A percentile compares a stretch with the other conserved stretches of the same genome.
Evolutionary conservation across 2,329 filamentous ascomycete genomes (phyloP).

Genomic region (Exophiala calicioides): DNA sequence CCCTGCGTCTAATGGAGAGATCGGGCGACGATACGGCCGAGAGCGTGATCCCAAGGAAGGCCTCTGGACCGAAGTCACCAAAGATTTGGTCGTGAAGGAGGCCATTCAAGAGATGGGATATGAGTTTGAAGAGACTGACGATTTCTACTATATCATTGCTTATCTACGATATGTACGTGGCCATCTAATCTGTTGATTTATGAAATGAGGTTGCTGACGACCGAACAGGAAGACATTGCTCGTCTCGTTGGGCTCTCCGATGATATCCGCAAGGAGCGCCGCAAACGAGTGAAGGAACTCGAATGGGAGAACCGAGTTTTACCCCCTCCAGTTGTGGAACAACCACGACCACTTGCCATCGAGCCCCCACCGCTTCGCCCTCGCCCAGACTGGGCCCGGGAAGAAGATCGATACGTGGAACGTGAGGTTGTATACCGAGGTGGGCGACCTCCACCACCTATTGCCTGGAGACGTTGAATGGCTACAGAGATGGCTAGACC

Average conservation of each 20-base stretch:
- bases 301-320: slow-evolving; percentile 47
- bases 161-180: slow-evolving; percentile 79
- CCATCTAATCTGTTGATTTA: neutral
- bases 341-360: slow-evolving; percentile 26
- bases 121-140: slow-evolving; percentile 84
- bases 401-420: slow-evolving; percentile 33
- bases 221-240: slow-evolving; percentile 75
- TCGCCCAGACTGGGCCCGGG: slow-evolving; percentile 29
- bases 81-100: slow-evolving; percentile 82
- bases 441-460: slow-evolving; percentile 30
- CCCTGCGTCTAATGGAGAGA: slow-evolving; percentile 36
- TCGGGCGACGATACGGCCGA: slow-evolving; percentile 47
- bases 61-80: slow-evolving; percentile 97
- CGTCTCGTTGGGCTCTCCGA: slow-evolving; percentile 81
- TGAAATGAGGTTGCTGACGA: slow-evolving; percentile 38
- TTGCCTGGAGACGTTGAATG: slow-evolving; percentile 27
- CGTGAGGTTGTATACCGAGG: slow-evolving; percentile 31
- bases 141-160: slow-evolving; percentile 89
- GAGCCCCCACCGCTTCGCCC: slow-evolving; percentile 26
- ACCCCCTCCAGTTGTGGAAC: slow-evolving; percentile 25
- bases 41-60: slow-evolving; percentile 51
- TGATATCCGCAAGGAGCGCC: slow-evolving; percentile 69
- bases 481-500: neutral
- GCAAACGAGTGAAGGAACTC: slow-evolving; percentile 61
- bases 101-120: slow-evolving; percentile 84